These are phyloP conservation scores for Podospora pseudopauciseta DNA, from an alignment of 495 filamentous ascomycete species.

Conservation along the genomic window DNA sequence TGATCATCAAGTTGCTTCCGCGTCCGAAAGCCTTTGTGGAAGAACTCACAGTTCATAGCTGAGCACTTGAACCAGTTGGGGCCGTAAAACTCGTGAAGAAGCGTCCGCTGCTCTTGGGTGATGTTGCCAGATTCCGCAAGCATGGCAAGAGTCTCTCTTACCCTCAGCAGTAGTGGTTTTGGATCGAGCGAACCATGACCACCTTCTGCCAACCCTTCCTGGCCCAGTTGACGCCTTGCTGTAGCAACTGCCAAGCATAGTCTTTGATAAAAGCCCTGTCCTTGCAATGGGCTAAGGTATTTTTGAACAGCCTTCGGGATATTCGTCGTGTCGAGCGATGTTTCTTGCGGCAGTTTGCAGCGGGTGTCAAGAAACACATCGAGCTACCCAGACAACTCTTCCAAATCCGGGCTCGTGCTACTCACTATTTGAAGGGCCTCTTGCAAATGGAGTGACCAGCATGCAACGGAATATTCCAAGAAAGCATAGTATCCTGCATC, in stretches of 20 bases:
- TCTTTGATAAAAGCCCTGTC: not conserved
- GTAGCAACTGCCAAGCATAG: not conserved
- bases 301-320: not conserved
- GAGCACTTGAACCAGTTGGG: slow-evolving; percentile 41
- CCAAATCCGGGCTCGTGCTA: not conserved
- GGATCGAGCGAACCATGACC: not conserved
- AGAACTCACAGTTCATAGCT: slow-evolving; percentile 38
- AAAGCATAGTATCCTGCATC: not conserved
- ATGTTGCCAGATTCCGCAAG: not conserved
- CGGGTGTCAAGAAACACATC: not conserved
- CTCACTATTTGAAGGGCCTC: not conserved
- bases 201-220: not conserved
- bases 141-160: not conserved
- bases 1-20: slow-evolving; percentile 30
- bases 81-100: slow-evolving; percentile 33
- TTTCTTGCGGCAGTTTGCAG: not conserved
- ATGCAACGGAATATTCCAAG: not conserved
- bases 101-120: not conserved
- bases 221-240: not conserved
- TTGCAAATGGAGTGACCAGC: slow-evolving; percentile 7
- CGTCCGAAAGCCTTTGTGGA: slow-evolving; percentile 39
- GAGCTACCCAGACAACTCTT: not conserved
- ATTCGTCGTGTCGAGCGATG: not conserved
- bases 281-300: not conserved
- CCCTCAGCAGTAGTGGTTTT: not conserved